Evolutionary conservation across 331 rosid genomes (phyloP).

Genomic region (Malus hybrid): DNA sequence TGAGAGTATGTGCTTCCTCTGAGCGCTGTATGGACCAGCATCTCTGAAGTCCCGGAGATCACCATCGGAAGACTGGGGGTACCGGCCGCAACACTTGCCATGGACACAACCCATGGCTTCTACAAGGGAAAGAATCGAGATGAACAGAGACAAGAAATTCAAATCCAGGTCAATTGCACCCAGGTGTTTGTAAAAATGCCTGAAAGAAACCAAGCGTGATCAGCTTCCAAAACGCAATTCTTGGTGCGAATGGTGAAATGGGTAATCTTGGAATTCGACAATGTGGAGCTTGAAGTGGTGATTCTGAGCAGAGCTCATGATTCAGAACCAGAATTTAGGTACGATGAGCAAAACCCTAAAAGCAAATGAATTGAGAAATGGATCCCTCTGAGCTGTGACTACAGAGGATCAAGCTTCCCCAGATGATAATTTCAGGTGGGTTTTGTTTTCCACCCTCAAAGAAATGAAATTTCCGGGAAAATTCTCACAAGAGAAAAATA

Average conservation of each 20-base stretch:
- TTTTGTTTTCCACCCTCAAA: background rate
- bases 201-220: constrained; percentile 1
- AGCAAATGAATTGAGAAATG: background rate
- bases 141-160: constrained; percentile 6
- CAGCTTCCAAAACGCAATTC: constrained; percentile 6
- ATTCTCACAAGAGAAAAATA: background rate
- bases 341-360: constrained; percentile 25
- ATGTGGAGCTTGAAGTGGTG: constrained; percentile 22
- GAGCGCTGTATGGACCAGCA: constrained; percentile 30
- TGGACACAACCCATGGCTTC: constrained; percentile 79
- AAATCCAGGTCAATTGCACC: constrained; percentile 14
- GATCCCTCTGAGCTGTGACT: background rate
- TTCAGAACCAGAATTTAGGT: constrained; percentile 5
- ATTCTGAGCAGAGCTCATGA: constrained; percentile 12
- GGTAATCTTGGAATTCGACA: constrained; percentile 23
- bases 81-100: constrained; percentile 64
- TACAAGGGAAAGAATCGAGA: background rate
- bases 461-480: background rate
- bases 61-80: constrained; percentile 47
- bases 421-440: background rate
- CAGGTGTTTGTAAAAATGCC: constrained; percentile 11
- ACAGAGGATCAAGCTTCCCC: background rate
- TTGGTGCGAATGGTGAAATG: constrained; percentile 1
- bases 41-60: constrained; percentile 46
- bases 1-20: constrained; percentile 60